A percentile compares a stretch with the other conserved stretches of the same genome.
These are phyloP conservation scores for Mariannaea elegans DNA, from an alignment of 2,329 filamentous ascomycete genomes.

Conservation along the genomic window DNA sequence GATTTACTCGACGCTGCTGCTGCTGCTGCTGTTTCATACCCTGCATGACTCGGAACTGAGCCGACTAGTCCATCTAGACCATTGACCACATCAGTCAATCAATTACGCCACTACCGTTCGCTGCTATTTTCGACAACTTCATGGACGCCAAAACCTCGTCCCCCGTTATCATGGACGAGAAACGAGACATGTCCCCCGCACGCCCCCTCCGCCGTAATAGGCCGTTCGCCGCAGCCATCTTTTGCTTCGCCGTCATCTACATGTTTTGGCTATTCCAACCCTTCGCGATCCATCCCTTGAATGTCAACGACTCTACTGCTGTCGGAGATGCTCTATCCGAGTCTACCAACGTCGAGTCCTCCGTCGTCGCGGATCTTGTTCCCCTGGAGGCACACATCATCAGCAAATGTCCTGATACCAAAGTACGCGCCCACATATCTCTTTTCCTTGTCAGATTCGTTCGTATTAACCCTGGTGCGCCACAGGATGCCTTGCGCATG, in stretches of 20 bases:
- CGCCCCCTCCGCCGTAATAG: conserved; percentile 37
- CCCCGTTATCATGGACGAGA: conserved; percentile 44
- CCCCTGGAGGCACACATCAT: conserved; percentile 95
- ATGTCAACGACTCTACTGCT: background rate
- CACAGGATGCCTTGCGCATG: conserved; percentile 77
- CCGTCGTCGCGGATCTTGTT: conserved; percentile 55
- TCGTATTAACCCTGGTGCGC: conserved; percentile 19
- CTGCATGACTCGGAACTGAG: conserved; percentile 7
- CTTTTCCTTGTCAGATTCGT: background rate
- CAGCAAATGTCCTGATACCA: conserved; percentile 94
- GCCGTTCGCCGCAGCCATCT: conserved; percentile 31
- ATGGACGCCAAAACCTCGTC: conserved; percentile 3
- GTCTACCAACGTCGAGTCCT: conserved; percentile 4
- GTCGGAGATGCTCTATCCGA: conserved; percentile 16
- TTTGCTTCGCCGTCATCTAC: conserved; percentile 38
- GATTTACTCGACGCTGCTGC: background rate
- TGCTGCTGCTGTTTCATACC: background rate
- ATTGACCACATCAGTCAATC: background rate
- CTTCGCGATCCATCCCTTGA: conserved; percentile 22
- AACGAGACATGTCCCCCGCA: conserved; percentile 38
- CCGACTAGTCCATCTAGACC: background rate
- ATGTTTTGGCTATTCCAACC: conserved; percentile 41
- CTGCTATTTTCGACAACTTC: conserved; percentile 6
- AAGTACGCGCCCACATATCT: conserved; percentile 49
- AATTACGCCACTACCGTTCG: background rate